These are phyloP conservation scores for Mucor mucedo DNA, from an alignment of 371 early-diverging fungal genomes.

Conservation along the genomic window DNA sequence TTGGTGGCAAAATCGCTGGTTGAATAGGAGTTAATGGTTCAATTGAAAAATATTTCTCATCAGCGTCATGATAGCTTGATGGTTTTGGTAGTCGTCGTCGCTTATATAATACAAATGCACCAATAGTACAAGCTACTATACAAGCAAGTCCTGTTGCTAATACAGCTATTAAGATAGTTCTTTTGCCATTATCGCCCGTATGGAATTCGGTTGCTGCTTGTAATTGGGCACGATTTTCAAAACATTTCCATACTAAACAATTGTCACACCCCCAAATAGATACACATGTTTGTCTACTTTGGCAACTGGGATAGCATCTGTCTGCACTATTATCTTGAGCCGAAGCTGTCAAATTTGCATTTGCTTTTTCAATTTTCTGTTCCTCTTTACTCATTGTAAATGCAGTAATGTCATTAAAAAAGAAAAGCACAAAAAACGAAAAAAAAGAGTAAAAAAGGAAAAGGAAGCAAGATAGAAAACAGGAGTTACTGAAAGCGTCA, in stretches of 20 bases:
- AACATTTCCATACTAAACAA: neutral
- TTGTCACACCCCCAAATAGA: too few relatives aligned
- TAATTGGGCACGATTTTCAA: constrained; percentile 1
- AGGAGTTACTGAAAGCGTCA: neutral
- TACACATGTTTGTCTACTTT: too few relatives aligned
- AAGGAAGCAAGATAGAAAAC: neutral
- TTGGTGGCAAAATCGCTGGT: constrained; percentile 17
- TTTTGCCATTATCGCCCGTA: neutral
- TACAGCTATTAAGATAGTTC: constrained; percentile 39
- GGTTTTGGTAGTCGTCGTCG: constrained; percentile 21
- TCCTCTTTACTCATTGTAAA: neutral
- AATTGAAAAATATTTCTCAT: constrained; percentile 3
- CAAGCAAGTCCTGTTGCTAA: constrained; percentile 39
- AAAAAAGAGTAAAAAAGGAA: neutral
- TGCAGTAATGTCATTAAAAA: neutral
- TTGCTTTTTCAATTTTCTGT: neutral
- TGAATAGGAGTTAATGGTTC: constrained; percentile 1
- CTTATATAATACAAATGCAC: constrained; percentile 36
- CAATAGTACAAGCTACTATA: constrained; percentile 29
- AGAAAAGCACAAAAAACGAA: neutral
- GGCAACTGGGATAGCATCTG: too few relatives aligned
- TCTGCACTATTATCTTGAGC: too few relatives aligned
- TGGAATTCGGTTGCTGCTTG: constrained; percentile 5
- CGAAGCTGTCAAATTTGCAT: too few relatives aligned
- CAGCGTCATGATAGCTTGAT: neutral